phyloP scores from a whole-genome alignment of 768 basidiomycete species.

The Erythrobasidium yunnanense region DNA sequence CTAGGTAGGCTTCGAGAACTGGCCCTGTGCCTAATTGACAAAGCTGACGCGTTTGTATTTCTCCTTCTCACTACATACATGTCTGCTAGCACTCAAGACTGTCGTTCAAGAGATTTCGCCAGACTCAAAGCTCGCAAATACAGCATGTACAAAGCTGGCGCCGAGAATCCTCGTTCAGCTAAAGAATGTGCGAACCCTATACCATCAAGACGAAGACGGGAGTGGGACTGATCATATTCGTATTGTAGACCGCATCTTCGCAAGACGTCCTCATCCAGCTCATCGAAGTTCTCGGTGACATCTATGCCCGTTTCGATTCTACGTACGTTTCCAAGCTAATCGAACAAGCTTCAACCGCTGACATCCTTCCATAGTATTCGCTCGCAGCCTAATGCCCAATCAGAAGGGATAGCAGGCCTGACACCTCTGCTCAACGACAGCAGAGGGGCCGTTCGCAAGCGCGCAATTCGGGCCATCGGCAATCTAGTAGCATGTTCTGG shows the following conservation, averaged over 20 bases:
- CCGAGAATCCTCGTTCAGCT: constrained; percentile 72
- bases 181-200: constrained; percentile 52
- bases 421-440: constrained; percentile 52
- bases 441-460: constrained; percentile 80
- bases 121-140: constrained; percentile 64
- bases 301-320: constrained; percentile 38
- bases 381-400: constrained; percentile 49
- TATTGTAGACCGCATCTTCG: constrained; percentile 31
- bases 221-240: not conserved
- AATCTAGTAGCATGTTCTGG: constrained; percentile 47
- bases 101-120: constrained; percentile 81
- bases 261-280: constrained; percentile 41
- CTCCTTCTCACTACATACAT: not conserved
- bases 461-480: constrained; percentile 69
- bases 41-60: constrained; percentile 3
- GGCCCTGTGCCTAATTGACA: no score
- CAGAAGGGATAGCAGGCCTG: constrained; percentile 68
- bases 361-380: constrained; percentile 2
- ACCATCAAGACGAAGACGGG: constrained; percentile 7
- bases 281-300: constrained; percentile 38
- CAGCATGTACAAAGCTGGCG: constrained; percentile 70
- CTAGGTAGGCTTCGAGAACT: constrained; percentile 55
- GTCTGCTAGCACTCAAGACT: constrained; percentile 67
- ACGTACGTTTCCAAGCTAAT: constrained; percentile 11
- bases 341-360: not conserved